Base-by-base conservation (phyloP, 352 stramenopile genomes). In the Globisporangium uncinulatum region DNA sequence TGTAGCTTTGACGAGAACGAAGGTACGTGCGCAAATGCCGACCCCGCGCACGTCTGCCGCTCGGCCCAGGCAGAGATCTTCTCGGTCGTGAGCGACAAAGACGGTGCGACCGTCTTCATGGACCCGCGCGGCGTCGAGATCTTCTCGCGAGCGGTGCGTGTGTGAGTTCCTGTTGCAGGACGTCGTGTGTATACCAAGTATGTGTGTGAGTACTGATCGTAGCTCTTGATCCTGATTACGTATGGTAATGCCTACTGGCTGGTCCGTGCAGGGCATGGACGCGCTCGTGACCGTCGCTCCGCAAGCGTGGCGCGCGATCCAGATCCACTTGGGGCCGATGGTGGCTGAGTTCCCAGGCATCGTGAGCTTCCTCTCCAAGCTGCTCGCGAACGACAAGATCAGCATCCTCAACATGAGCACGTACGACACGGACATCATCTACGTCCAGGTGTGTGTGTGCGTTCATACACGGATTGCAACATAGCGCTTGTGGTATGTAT, bases 371-470 rank as follows among this genome's bases (percentile, higher is more conserved):
- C 59, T 94, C 24, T 94, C 84, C 41, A 91, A 91, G 57, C 61
- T 92, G 36, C 66, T 94, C 11, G 84, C 84, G 0, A 79, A 91
- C 54, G 82, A 91, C 57, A 66, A 82, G 39, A 94, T 94, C 57
- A 92, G 82, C 80, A 94, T 94, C 59, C 80, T 94, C 70, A 94
- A 94, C 67, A 92, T 94, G 84, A 94, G 84, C 70, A 92, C 82
- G 1, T 94, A 90, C 78, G 84, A 94, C 54, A 94, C 84, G 9
- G 84, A 94, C 64, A 85, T 94, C 52, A 94, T 94, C 51, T 92
- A 92, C 60, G 80, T 94, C 10, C 83, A 91, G 61, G 73, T 78
- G 49, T 11, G n/a, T 39, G 21, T n/a, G 17, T 39, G 21, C 14
- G 17, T 39, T 1, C n/a, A 19, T 29, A 4, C 32, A 29, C 24